These are phyloP conservation scores for Pezicula neosporulosa DNA, from an alignment of 2,329 filamentous ascomycete species.

Conservation along the genomic window DNA sequence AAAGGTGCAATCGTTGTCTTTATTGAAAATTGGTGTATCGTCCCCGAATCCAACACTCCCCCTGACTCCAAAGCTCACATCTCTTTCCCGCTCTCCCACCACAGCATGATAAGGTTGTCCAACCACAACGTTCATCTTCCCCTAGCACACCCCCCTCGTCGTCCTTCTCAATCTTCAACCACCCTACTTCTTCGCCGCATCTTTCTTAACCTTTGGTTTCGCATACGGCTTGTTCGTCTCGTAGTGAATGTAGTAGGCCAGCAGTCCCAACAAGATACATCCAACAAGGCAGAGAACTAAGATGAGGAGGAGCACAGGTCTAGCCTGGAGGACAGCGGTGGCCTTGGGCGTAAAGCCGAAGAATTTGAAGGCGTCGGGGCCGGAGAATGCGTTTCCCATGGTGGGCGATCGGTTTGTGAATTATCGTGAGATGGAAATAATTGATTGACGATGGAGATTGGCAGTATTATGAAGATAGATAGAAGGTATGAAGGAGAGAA, in stretches of 20 bases:
- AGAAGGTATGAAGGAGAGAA: neutral
- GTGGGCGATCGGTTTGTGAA: neutral
- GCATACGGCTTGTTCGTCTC: constrained; percentile 25
- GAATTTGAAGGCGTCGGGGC: constrained; percentile 30
- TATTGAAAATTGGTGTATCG: constrained; percentile 22
- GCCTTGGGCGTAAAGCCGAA: constrained; percentile 27
- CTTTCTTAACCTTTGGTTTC: constrained; percentile 26
- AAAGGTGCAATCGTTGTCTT: constrained; percentile 31
- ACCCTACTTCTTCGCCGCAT: constrained; percentile 14
- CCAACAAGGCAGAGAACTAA: constrained; percentile 20
- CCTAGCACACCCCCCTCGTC: neutral
- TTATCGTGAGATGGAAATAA: constrained; percentile 1
- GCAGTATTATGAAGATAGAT: neutral
- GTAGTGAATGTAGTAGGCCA: constrained; percentile 24
- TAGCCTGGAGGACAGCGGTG: constrained; percentile 24
- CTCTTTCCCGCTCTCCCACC: no score
- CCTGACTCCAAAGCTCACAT: no score
- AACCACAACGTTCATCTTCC: neutral
- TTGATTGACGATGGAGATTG: neutral
- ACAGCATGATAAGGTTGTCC: neutral
- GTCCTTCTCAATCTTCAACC: neutral
- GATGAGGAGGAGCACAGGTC: constrained; percentile 21
- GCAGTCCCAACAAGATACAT: constrained; percentile 8
- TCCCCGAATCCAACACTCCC: constrained; percentile 19
- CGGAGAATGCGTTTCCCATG: constrained; percentile 27